Evolutionary conservation across 1,284 basidiomycete genomes (phyloP).

Genomic region (Ceratobasidium sp.): DNA sequence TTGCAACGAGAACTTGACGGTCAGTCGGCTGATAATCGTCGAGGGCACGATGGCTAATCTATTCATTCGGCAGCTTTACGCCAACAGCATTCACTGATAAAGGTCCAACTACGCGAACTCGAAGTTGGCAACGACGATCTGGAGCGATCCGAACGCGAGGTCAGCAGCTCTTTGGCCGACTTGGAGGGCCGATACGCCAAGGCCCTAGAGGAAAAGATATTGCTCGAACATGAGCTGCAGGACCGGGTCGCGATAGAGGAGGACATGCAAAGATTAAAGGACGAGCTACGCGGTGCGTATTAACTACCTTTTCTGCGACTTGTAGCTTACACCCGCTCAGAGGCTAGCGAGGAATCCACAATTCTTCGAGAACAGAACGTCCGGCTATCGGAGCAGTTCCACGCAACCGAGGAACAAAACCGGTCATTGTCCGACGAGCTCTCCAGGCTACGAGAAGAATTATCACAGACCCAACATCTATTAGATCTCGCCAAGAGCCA

Average conservation of each 20-base stretch:
- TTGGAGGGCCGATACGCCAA: slow-evolving; percentile 90
- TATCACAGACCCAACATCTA: slow-evolving; percentile 18
- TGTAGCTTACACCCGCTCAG: slow-evolving; percentile 54
- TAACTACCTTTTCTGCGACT: neutral
- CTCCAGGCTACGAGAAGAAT: slow-evolving; percentile 19
- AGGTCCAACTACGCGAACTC: slow-evolving; percentile 83
- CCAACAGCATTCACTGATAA: slow-evolving; percentile 79
- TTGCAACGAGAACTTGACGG: slow-evolving; percentile 86
- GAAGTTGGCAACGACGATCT: slow-evolving; percentile 97
- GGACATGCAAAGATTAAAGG: slow-evolving; percentile 88
- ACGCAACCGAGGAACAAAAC: slow-evolving; percentile 46
- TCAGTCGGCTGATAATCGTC: slow-evolving; percentile 32
- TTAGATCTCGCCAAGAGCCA: slow-evolving; percentile 18
- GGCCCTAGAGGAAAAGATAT: slow-evolving; percentile 93
- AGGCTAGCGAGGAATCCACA: slow-evolving; percentile 83
- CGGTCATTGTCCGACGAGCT: slow-evolving; percentile 8
- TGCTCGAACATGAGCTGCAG: slow-evolving; percentile 95
- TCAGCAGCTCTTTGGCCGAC: slow-evolving; percentile 89
- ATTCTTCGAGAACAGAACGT: slow-evolving; percentile 75
- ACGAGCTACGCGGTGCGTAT: slow-evolving; percentile 85
- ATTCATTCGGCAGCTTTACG: slow-evolving; percentile 56
- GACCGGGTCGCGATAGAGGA: slow-evolving; percentile 91
- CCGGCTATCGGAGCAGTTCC: slow-evolving; percentile 48
- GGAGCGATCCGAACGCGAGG: slow-evolving; percentile 81
- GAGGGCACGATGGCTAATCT: slow-evolving; percentile 39